Percentiles rank a stretch among this genome's conserved stretches.
phyloP scores from a whole-genome alignment of 176 grass and related monocot genomes.

The Lolium rigidum region DNA sequence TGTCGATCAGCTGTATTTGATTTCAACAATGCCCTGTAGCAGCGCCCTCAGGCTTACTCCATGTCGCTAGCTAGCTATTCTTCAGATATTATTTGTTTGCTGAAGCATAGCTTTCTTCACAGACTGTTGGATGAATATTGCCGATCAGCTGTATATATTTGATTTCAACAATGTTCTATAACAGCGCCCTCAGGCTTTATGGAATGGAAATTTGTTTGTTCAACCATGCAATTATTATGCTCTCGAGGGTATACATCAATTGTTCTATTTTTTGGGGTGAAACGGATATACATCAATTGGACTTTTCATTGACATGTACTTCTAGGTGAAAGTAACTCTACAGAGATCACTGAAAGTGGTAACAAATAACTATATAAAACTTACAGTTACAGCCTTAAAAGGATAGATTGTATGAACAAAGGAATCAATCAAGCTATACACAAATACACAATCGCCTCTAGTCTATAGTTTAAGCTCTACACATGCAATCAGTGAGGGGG shows the following conservation, averaged over 20 bases:
- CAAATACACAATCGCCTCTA: not conserved
- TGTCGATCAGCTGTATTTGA: not conserved
- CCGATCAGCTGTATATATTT: not conserved
- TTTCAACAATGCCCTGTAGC: too few relatives aligned
- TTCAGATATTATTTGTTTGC: too few relatives aligned
- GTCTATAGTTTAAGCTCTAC: constrained; percentile 59
- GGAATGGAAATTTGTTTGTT: not conserved
- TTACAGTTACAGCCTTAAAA: not conserved
- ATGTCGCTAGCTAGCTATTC: too few relatives aligned
- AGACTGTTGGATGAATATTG: not conserved
- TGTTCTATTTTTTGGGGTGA: not conserved
- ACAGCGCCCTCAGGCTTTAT: not conserved
- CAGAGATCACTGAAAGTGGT: not conserved
- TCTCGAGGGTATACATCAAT: not conserved
- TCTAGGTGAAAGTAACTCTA: not conserved
- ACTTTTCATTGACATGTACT: not conserved
- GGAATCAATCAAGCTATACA: constrained; percentile 37
- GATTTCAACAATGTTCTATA: too few relatives aligned
- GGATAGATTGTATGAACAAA: constrained; percentile 38
- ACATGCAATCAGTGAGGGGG: constrained; percentile 92
- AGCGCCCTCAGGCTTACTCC: not conserved
- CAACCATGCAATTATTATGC: not conserved
- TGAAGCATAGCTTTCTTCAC: too few relatives aligned
- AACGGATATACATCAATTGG: not conserved
- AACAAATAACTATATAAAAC: constrained; percentile 25